Percentiles rank a stretch among this genome's conserved stretches.
These are phyloP conservation scores for Monosporascus ibericus DNA, from an alignment of 2,329 filamentous ascomycete genomes.

Conservation along the genomic window DNA sequence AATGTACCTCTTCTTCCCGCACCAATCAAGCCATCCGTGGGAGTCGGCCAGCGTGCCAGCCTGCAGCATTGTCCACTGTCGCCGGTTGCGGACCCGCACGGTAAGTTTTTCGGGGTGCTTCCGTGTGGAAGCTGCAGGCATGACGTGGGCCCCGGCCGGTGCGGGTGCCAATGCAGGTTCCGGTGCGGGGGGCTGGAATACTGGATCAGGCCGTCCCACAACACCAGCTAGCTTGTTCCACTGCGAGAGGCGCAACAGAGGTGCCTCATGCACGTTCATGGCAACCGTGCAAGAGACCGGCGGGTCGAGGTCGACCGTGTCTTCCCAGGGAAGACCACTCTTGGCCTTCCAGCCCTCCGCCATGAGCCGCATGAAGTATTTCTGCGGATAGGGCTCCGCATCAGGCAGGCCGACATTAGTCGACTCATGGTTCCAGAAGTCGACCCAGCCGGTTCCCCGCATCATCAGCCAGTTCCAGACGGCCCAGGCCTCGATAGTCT, in stretches of 20 bases:
- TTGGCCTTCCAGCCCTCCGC: conserved; percentile 9
- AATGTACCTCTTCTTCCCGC: neutral
- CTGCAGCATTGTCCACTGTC: neutral
- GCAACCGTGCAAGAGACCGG: neutral
- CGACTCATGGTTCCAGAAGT: conserved; percentile 11
- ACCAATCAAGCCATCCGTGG: too few relatives aligned
- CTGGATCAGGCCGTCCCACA: neutral
- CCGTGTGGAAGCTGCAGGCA: neutral
- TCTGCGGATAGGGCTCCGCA: neutral
- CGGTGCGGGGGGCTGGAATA: neutral
- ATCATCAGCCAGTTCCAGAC: conserved; percentile 14
- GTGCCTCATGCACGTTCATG: conserved; percentile 1
- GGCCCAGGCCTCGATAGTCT: conserved; percentile 8
- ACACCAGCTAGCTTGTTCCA: conserved; percentile 6
- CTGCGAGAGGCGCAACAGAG: conserved; percentile 6
- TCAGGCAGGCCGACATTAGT: conserved; percentile 7
- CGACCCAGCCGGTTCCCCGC: conserved; percentile 5
- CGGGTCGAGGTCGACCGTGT: conserved; percentile 2
- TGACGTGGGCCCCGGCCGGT: neutral
- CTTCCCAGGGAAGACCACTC: conserved; percentile 11
- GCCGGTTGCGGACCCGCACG: neutral
- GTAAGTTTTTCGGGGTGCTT: neutral
- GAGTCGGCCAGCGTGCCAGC: neutral
- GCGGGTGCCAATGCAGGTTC: neutral
- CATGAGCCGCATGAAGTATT: conserved; percentile 11